Evolutionary conservation across 2,329 filamentous ascomycete species (phyloP).

Genomic region (Cytospora schulzeri): DNA sequence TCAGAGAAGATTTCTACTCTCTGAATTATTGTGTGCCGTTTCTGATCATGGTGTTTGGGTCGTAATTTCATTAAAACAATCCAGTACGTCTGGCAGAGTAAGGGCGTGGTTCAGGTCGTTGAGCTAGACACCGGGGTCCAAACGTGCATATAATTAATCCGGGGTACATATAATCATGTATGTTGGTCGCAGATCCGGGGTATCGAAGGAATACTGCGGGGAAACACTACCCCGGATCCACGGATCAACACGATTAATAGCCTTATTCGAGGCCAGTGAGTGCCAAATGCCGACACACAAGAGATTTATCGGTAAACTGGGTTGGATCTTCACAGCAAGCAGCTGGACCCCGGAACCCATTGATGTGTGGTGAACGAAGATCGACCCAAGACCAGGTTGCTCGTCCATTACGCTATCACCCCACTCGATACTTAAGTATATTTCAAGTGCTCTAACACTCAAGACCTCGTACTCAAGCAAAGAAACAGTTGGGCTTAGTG

Average conservation of each 20-base stretch:
- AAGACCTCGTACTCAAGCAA: not conserved
- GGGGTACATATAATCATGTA: not conserved
- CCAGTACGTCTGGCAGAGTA: no score
- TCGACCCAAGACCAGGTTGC: not conserved
- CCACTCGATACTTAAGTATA: not conserved
- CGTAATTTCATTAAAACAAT: no score
- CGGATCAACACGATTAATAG: not conserved
- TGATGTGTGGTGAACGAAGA: not conserved
- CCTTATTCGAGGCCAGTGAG: not conserved
- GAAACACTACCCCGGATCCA: constrained; percentile 12
- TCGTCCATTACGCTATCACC: not conserved
- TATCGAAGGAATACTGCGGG: constrained; percentile 10
- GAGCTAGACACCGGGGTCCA: no score
- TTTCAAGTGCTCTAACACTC: no score
- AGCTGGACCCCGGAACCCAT: no score
- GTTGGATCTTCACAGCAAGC: no score
- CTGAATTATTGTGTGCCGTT: no score
- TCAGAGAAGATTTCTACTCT: no score
- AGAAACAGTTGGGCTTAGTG: not conserved
- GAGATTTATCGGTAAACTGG: no score
- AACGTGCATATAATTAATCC: no score
- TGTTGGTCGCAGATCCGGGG: constrained; percentile 5
- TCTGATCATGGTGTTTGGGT: no score
- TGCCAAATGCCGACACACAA: constrained; percentile 6
- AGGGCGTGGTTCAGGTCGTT: no score